Evolutionary conservation across 352 stramenopile genomes (phyloP).

Genomic region (Phytopythium delawarense): DNA sequence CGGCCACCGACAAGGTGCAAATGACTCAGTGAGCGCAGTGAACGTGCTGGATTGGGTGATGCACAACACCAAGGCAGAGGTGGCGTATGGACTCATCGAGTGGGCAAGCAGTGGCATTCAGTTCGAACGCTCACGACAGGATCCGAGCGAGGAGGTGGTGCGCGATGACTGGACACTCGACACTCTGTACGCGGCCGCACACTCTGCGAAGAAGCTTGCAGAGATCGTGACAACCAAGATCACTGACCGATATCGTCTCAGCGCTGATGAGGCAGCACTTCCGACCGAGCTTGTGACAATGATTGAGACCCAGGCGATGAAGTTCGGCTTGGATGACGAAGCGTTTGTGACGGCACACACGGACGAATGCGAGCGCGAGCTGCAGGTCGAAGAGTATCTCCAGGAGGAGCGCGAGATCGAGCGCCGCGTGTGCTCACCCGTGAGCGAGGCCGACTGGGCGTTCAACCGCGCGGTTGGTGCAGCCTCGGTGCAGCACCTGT

Average conservation of each 20-base stretch:
- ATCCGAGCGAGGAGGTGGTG: constrained; percentile 24
- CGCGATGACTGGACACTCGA: constrained; percentile 49
- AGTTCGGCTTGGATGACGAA: constrained; percentile 37
- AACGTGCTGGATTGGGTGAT: constrained; percentile 87
- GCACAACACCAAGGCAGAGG: constrained; percentile 76
- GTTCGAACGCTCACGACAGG: constrained; percentile 31
- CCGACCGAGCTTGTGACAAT: constrained; percentile 5
- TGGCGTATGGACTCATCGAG: constrained; percentile 54
- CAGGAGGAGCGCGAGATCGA: constrained; percentile 27
- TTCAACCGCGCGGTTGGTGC: constrained; percentile 12
- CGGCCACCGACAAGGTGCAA: too few relatives aligned
- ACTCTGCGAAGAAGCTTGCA: constrained; percentile 26
- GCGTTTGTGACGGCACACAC: constrained; percentile 34
- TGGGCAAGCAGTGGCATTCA: constrained; percentile 81
- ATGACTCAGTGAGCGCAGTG: constrained; percentile 10
- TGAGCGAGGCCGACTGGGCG: constrained; percentile 22
- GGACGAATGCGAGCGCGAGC: constrained; percentile 53
- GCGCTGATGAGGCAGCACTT: neutral
- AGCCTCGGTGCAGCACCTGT: constrained; percentile 13
- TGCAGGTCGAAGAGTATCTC: constrained; percentile 50
- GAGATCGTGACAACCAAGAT: constrained; percentile 29
- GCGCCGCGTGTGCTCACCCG: constrained; percentile 5
- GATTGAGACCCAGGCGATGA: constrained; percentile 24
- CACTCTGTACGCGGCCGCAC: constrained; percentile 24
- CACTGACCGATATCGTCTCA: neutral